phyloP scores from a whole-genome alignment of 2,329 filamentous ascomycete species.

The Aspergillus hiratsukae region DNA sequence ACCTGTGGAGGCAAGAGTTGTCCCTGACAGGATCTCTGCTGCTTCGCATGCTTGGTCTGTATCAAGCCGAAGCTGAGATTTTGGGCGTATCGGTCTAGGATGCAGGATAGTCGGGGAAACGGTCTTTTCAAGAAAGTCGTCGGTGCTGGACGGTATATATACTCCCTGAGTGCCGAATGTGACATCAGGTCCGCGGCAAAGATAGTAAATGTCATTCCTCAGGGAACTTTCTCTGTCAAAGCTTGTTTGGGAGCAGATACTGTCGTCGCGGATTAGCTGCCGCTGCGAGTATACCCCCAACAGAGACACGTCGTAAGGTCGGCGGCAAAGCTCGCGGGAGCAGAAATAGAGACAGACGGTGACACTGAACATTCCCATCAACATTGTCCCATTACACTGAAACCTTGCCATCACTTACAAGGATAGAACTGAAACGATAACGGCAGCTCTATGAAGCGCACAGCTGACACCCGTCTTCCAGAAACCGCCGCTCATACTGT shows the following conservation, averaged over 20 bases:
- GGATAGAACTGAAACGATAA: slow-evolving; percentile 31
- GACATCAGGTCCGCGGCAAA: slow-evolving; percentile 33
- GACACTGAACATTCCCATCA: slow-evolving; percentile 19
- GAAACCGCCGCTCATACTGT: slow-evolving; percentile 20
- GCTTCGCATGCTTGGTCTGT: slow-evolving; percentile 23
- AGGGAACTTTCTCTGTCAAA: slow-evolving; percentile 34
- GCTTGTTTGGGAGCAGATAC: slow-evolving; percentile 30
- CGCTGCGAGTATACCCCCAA: slow-evolving; percentile 31
- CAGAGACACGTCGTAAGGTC: slow-evolving; percentile 36
- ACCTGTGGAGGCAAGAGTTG: slow-evolving; percentile 22
- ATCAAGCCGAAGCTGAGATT: slow-evolving; percentile 28
- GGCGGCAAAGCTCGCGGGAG: slow-evolving; percentile 33
- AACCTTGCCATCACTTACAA: slow-evolving; percentile 25
- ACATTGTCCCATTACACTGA: not conserved
- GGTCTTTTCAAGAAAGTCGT: slow-evolving; percentile 21
- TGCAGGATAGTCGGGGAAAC: slow-evolving; percentile 29
- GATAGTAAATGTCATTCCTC: slow-evolving; percentile 34
- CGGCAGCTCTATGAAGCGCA: slow-evolving; percentile 30
- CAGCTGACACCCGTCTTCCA: slow-evolving; percentile 37
- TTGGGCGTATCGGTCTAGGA: slow-evolving; percentile 25
- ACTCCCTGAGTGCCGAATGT: slow-evolving; percentile 22
- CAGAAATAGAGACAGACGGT: slow-evolving; percentile 36
- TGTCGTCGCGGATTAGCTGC: slow-evolving; percentile 20
- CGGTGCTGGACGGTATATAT: slow-evolving; percentile 18
- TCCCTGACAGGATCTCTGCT: slow-evolving; percentile 28